Evolutionary conservation across 1,139 yeast genomes (phyloP), one percentile per base, ranked within the genome.

Genomic region (Geotrichum phurueaensis): DNA sequence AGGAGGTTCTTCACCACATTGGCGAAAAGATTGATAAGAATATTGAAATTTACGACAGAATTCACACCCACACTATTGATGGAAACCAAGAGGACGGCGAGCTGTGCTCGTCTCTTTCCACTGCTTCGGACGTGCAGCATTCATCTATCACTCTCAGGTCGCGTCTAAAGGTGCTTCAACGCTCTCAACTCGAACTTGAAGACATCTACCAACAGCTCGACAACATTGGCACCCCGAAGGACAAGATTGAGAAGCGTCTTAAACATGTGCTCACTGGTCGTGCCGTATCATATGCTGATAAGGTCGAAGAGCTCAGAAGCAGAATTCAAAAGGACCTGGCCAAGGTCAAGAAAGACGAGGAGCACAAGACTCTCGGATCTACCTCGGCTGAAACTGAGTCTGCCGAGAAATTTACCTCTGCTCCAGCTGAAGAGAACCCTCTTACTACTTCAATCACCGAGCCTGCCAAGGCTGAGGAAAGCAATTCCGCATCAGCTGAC

Each of bases 211-310:
- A 54, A 25, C 54, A 58, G 47, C 51, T 58, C 5, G 60, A 58
- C 48, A 27, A 18, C 15, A 33, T 58, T 5, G 27, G 23, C 7
- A 36, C 33, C 3, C 53, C 57, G 15, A 36, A 27, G n/a, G 23
- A 39, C 20, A 43, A 52, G 15, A 51, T 29, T 2, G 33, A 51
- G 12, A 50, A 59, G 20, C 53, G 59, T 2, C 31, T 56, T 23
- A 59, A 59, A 54, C 62, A 59, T 20, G 51, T 51, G 5, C 57
- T 59, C 13, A 56, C 59, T 12, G 59, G 59, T 9, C 56, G 55
- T 20, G 62, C 59, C 4, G 62, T 59, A 7, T 25, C 54, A 4
- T 56, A 52, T 29, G 54, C 57, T 4, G 62, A 59, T 33, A 59
- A 59, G 52, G 52, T 48, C 13, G 59, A 52, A 25, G 48, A 48